Percentiles rank a stretch among this genome's conserved stretches.
Evolutionary conservation across 495 filamentous ascomycete genomes (phyloP).

Genomic region (Acidiella bohemica): DNA sequence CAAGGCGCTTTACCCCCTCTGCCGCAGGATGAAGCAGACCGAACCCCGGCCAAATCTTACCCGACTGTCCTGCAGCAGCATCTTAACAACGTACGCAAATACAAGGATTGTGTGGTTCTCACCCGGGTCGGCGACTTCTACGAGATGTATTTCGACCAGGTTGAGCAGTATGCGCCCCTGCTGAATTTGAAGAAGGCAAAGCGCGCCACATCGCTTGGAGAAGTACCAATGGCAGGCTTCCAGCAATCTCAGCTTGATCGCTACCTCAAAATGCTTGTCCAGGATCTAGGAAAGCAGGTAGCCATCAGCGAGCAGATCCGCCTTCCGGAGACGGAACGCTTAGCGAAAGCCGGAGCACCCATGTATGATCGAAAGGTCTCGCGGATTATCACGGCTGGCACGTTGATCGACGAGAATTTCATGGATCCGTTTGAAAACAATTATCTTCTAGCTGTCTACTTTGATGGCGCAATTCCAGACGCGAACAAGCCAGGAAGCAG

Average conservation of each 20-base stretch:
- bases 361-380: conserved; percentile 73
- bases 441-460: conserved; percentile 67
- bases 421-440: conserved; percentile 87
- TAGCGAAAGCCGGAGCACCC: conserved; percentile 57
- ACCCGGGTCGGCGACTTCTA: conserved; percentile 92
- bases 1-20: conserved; percentile 16
- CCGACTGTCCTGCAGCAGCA: conserved; percentile 83
- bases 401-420: conserved; percentile 93
- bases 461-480: conserved; percentile 23
- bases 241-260: conserved; percentile 84
- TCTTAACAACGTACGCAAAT: conserved; percentile 78
- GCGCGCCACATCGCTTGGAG: conserved; percentile 59
- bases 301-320: conserved; percentile 89
- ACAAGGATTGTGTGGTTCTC: conserved; percentile 74
- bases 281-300: conserved; percentile 79
- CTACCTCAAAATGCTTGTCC: conserved; percentile 80
- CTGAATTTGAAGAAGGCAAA: conserved; percentile 79
- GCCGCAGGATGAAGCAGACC: conserved; percentile 4
- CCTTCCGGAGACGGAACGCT: conserved; percentile 44
- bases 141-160: conserved; percentile 91
- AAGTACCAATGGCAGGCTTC: conserved; percentile 85
- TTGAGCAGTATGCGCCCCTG: conserved; percentile 71
- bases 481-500: neutral
- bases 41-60: conserved; percentile 32
- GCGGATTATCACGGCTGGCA: conserved; percentile 84